Evolutionary conservation across 2,329 filamentous ascomycete genomes (phyloP), one percentile per base, ranked within the genome.

Genomic region (Tolypocladium guangdongense): DNA sequence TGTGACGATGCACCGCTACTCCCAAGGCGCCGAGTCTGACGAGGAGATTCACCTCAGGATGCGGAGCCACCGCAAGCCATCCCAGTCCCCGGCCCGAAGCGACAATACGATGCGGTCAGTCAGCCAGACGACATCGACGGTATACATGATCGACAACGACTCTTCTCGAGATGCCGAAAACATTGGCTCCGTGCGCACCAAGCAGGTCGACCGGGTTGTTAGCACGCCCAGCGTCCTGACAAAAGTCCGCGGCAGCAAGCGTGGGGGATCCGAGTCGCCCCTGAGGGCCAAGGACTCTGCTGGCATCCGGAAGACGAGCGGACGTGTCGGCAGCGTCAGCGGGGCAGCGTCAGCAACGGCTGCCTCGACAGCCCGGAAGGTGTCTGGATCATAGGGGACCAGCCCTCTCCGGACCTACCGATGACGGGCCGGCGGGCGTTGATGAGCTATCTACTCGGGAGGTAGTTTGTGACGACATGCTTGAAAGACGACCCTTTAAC

Each of bases 41-140:
- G 89, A 95, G 64, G 90, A 96, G 66, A 81, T 82, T 62, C 86
- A 90, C 63, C 72, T 95, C 47, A 86, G 90, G 50, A 83, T 89
- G 77, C 80, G 80, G 58, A 81, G 82, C 54, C 82, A 76, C 63
- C 85, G 78, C 61, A 88, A 84, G 72, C 74, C 73, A 39, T 86
- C 79, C 22, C 81, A 79, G 59, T 86, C 79, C 52, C 87, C 78
- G 36, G 80, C 73, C 55, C 78, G 75, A 62, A 78, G 67, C 50
- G 81, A 83, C 54, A 86, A 83, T 71, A 71, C 27, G 43, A 47
- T 76, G 52, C 78, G 88, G 49, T 87, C 89, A 0, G 80, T 87
- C 54, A 90, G 87, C 68, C 87, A 90, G 68, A 88, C 84, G 3
- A 84, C 87, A 14, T 87, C 86, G 0, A 84, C 86, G 3, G 83